These are phyloP conservation scores for Haplosporangium gracile DNA, from an alignment of 192 early-diverging fungal species.

Conservation along the genomic window DNA sequence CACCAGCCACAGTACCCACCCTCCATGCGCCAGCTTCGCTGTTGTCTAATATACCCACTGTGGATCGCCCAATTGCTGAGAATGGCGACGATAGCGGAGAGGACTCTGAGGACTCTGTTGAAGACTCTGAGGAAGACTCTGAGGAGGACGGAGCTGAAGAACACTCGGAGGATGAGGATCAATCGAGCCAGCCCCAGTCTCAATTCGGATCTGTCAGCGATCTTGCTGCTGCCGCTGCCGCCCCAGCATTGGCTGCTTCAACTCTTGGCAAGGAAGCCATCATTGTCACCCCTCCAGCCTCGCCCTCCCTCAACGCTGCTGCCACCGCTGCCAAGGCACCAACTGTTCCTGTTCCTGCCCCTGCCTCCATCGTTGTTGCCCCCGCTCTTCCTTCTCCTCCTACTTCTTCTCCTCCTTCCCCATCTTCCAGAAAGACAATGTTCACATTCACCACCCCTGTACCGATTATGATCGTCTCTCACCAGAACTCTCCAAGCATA, in stretches of 20 bases:
- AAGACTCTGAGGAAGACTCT: not conserved
- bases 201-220: not conserved
- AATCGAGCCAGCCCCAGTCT: not conserved
- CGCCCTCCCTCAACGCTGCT: slow-evolving; percentile 3
- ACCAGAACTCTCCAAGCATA: not conserved
- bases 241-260: not conserved
- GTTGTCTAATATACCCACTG: slow-evolving; percentile 25
- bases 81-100: not conserved
- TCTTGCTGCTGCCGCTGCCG: not conserved
- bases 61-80: not conserved
- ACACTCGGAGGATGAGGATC: not conserved
- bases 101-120: not conserved
- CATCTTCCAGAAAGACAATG: slow-evolving; percentile 4
- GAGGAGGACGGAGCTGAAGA: slow-evolving; percentile 8
- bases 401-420: not conserved
- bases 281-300: not conserved
- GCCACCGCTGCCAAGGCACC: not conserved
- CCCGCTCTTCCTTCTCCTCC: not conserved
- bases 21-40: not conserved
- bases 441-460: not conserved
- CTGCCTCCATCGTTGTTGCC: not conserved
- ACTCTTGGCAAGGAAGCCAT: not conserved
- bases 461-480: not conserved
- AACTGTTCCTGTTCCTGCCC: not conserved
- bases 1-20: slow-evolving; percentile 9